Conservation (phyloP, 495 filamentous ascomycete genomes). For the Sporormia fimetaria region DNA sequence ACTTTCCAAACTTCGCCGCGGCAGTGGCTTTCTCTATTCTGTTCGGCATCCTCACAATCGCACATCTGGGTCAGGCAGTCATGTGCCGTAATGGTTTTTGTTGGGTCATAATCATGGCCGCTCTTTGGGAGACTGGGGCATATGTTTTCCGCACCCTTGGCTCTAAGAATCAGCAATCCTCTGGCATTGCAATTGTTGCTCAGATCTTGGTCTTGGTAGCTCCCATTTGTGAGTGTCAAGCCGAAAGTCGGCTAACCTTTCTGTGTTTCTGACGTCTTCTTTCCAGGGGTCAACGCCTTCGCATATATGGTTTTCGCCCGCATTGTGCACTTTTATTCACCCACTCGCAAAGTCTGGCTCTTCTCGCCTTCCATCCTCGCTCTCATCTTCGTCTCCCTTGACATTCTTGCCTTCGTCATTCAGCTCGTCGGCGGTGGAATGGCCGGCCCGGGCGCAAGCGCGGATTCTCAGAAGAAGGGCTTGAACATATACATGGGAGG, state of each 20-base stretch:
- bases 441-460: constrained; percentile 23
- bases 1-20: constrained; percentile 14
- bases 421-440: constrained; percentile 45
- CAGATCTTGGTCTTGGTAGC: constrained; percentile 38
- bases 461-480: constrained; percentile 33
- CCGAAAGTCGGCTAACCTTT: background rate
- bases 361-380: constrained; percentile 42
- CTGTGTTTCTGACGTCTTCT: constrained; percentile 7
- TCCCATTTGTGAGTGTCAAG: constrained; percentile 32
- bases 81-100: constrained; percentile 23
- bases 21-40: constrained; percentile 22
- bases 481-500: constrained; percentile 52
- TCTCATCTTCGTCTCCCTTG: constrained; percentile 51
- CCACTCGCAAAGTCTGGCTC: constrained; percentile 35
- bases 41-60: constrained; percentile 23
- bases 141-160: constrained; percentile 35
- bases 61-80: constrained; percentile 18
- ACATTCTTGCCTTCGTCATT: constrained; percentile 52
- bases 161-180: constrained; percentile 34
- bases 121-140: constrained; percentile 35
- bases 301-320: constrained; percentile 58
- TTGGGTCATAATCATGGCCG: constrained; percentile 46
- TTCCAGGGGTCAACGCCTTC: constrained; percentile 49
- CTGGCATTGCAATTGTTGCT: constrained; percentile 20
- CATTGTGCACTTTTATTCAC: constrained; percentile 46